A percentile compares a stretch with the other conserved stretches of the same genome.
phyloP scores from a whole-genome alignment of 1,284 basidiomycete genomes.

The Clitocybe nebularis region DNA sequence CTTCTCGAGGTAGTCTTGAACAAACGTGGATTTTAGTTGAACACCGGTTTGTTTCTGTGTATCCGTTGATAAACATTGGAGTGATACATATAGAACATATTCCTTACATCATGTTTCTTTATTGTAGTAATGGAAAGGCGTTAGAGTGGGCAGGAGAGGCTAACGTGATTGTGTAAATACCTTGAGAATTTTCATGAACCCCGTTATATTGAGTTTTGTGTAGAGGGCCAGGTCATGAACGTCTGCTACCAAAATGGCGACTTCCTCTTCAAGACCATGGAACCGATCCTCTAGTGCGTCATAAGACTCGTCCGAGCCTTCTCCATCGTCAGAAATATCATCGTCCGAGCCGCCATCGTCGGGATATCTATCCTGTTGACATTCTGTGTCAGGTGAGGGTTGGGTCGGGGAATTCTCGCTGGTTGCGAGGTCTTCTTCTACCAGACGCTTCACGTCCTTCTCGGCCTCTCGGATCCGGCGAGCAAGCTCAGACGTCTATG shows the following conservation, averaged over 20 bases:
- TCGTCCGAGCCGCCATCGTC: conserved; percentile 76
- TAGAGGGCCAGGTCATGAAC: conserved; percentile 97
- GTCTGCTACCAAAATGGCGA: conserved; percentile 94
- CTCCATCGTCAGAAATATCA: conserved; percentile 52
- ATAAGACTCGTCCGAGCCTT: conserved; percentile 56
- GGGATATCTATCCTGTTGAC: conserved; percentile 47
- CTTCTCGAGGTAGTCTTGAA: conserved; percentile 91
- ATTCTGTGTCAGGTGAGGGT: conserved; percentile 45
- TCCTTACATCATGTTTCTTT: conserved; percentile 77
- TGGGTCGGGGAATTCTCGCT: conserved; percentile 17
- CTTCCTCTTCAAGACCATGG: conserved; percentile 88
- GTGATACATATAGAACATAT: neutral
- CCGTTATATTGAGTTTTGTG: conserved; percentile 95
- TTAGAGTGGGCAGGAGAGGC: no score
- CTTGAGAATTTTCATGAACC: conserved; percentile 99
- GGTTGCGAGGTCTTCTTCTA: conserved; percentile 49
- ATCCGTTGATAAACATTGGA: conserved; percentile 4
- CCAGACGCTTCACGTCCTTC: conserved; percentile 73
- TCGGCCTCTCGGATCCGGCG: conserved; percentile 80
- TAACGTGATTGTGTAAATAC: conserved; percentile 29
- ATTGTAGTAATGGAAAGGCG: no score
- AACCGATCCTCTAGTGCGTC: conserved; percentile 89
- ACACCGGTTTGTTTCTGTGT: conserved; percentile 77
- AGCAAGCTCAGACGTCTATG: conserved; percentile 79
- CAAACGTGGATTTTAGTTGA: conserved; percentile 66